These are phyloP conservation scores for Trichothecium roseum DNA, from an alignment of 2,329 filamentous ascomycete genomes.

Conservation along the genomic window DNA sequence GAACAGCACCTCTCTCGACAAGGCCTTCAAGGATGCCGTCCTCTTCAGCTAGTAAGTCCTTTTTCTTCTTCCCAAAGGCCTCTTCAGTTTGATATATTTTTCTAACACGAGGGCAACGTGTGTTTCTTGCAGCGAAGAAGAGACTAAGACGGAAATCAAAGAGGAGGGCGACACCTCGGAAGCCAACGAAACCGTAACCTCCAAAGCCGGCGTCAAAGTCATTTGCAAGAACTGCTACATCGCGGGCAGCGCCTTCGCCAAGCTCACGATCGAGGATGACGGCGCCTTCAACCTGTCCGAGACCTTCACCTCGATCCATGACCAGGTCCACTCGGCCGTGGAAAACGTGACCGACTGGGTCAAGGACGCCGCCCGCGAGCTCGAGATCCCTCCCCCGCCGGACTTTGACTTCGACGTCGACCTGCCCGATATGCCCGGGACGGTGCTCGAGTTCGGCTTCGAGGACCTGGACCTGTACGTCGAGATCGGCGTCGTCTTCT, in stretches of 20 bases:
- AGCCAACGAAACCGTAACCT: conserved; percentile 3
- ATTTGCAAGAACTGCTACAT: conserved; percentile 39
- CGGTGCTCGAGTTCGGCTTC: conserved; percentile 33
- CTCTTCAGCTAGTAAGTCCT: conserved; percentile 22
- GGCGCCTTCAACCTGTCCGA: conserved; percentile 28
- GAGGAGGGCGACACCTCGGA: not conserved
- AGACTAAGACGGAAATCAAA: not conserved
- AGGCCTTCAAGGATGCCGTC: conserved; percentile 26
- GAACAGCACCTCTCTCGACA: conserved; percentile 23
- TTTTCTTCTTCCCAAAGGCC: conserved; percentile 10
- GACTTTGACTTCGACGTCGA: conserved; percentile 33
- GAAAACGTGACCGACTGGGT: conserved; percentile 10
- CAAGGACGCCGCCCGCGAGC: conserved; percentile 14
- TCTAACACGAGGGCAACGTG: not conserved
- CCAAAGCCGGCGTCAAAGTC: conserved; percentile 21
- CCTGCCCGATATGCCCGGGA: conserved; percentile 29
- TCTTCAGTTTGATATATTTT: not conserved
- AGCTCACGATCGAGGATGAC: conserved; percentile 24
- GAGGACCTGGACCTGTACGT: conserved; percentile 43
- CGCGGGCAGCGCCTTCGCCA: conserved; percentile 31
- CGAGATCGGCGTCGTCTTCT: conserved; percentile 30
- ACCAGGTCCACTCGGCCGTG: conserved; percentile 8
- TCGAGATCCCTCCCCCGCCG: conserved; percentile 12
- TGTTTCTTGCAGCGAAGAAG: not conserved
- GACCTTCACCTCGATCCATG: conserved; percentile 22